Evolutionary conservation across 176 grass and related monocot species (phyloP), one percentile per base, ranked within the genome.

Genomic region (Olyra latifolia): DNA sequence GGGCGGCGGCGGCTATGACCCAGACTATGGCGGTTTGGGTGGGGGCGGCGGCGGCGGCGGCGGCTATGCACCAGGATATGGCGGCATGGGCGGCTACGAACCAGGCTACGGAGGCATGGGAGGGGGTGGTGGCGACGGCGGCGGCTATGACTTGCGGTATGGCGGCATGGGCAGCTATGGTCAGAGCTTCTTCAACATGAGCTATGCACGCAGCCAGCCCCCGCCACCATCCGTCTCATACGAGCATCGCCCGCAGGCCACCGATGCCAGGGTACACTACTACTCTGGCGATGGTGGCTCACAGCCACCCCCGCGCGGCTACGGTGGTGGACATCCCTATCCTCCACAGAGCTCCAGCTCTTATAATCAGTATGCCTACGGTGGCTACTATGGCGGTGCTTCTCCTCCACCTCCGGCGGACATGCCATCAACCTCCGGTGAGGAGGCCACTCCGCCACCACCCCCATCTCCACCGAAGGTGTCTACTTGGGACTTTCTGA

Each of bases 401-500:
- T 66, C 61, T 14, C 70, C 82, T 64, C 86, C 89, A 25, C 78
- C 80, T 46, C 79, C 83, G 15, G 67, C 49, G 9, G 56, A 77
- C 48, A 81, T 85, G 29, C 77, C 81, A 1, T 86, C 92, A 14
- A 40, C 88, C 38, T 86, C 92, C 35, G 79, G 83, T 0, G 86
- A 80, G 81, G 69, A 85, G 4, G 64, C 25, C 1, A 45, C 82
- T 0, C 85, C 85, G 3, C 93, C 93, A 0, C 85, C 90, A 7
- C 93, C 93, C 54, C 93, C 96, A 22, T 95, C 97, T 62, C 90
- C 95, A 1, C 97, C 97, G 1, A 92, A 86, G 50, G 86, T 92
- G 71, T 99, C 97, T 39, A 86, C 97, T 30, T 99, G 97, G 97
- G 97, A 99, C 32, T 99, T 99, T 52, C 63, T 99, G 46, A 93